Evolutionary conservation across 2,329 filamentous ascomycete species (phyloP).

Genomic region (Penicillium expansum): DNA sequence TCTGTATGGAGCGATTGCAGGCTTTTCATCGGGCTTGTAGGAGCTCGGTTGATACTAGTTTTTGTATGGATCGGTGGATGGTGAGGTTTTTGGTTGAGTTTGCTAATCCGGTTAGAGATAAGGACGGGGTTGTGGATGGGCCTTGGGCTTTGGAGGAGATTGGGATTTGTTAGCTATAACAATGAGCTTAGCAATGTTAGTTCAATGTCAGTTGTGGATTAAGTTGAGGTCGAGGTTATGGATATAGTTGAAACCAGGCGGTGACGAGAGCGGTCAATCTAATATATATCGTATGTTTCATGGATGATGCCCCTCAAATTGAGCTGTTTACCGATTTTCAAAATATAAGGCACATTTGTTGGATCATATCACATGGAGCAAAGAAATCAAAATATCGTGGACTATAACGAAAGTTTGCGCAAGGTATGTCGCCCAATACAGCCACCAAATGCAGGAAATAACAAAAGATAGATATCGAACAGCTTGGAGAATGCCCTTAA

Average conservation of each 20-base stretch:
- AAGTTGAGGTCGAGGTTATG: no score
- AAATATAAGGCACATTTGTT: neutral
- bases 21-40: conserved; percentile 46
- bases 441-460: neutral
- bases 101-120: conserved; percentile 14
- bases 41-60: conserved; percentile 37
- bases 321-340: neutral
- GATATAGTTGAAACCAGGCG: neutral
- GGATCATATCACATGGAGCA: neutral
- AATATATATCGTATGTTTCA: neutral
- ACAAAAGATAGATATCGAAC: conserved; percentile 37
- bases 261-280: conserved; percentile 1
- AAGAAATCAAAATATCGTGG: neutral
- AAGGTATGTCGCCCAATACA: conserved; percentile 9
- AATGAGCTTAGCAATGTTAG: no score
- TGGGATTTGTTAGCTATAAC: neutral
- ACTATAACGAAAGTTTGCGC: conserved; percentile 21
- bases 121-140: neutral
- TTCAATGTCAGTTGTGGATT: no score
- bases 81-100: conserved; percentile 34
- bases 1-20: conserved; percentile 40
- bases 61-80: conserved; percentile 46
- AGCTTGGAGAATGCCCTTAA: conserved; percentile 43
- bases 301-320: neutral
- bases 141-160: neutral